phyloP scores from a whole-genome alignment of 2,329 filamentous ascomycete genomes.

The Alternaria rosae region DNA sequence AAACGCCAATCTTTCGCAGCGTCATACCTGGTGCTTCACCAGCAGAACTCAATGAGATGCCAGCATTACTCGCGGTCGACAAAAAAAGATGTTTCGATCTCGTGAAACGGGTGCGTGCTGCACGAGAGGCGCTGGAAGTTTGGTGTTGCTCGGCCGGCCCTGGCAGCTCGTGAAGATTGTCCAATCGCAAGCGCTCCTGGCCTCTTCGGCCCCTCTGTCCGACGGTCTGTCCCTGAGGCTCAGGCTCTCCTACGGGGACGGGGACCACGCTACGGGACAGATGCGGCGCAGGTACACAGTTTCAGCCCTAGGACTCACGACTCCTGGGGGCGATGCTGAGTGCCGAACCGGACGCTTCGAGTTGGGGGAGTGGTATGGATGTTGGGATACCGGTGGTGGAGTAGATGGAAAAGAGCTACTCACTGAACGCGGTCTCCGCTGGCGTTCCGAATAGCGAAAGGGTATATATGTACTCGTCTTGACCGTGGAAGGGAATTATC shows the following conservation, averaged over 20 bases:
- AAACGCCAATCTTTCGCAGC: neutral
- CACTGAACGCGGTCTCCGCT: conserved; percentile 39
- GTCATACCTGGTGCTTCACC: neutral
- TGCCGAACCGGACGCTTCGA: conserved; percentile 40
- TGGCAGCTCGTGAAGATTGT: conserved; percentile 6
- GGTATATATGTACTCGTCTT: conserved; percentile 42
- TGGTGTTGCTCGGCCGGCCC: conserved; percentile 23
- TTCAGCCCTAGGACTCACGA: conserved; percentile 39
- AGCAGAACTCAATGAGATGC: neutral
- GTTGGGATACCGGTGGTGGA: conserved; percentile 29
- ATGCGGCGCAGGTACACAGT: conserved; percentile 33
- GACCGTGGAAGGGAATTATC: conserved; percentile 26
- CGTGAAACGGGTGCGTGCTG: conserved; percentile 25
- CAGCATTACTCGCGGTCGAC: conserved; percentile 3
- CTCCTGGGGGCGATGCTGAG: conserved; percentile 31
- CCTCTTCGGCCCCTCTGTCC: conserved; percentile 42
- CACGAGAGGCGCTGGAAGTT: conserved; percentile 17
- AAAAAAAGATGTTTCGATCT: conserved; percentile 21
- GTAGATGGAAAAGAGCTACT: conserved; percentile 31
- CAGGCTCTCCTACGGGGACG: conserved; percentile 42
- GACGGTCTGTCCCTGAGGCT: conserved; percentile 24
- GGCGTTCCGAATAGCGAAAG: conserved; percentile 38
- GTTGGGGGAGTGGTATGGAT: conserved; percentile 33
- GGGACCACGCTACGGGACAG: conserved; percentile 30
- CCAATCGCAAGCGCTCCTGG: conserved; percentile 26